phyloP scores from a whole-genome alignment of 176 grass and related monocot genomes.

The Bolboschoenus planiculmis region DNA sequence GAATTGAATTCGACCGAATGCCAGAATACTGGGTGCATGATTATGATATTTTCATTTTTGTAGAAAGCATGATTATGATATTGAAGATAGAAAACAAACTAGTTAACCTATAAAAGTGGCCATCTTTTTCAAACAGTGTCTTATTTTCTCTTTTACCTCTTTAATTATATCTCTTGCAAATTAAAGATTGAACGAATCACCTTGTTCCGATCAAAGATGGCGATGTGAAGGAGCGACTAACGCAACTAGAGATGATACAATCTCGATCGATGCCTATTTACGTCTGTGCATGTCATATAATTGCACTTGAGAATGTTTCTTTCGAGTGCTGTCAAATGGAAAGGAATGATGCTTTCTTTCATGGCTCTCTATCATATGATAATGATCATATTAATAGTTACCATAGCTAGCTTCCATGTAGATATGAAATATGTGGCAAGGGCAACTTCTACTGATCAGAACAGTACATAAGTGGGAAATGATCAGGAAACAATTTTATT shows the following conservation, averaged over 20 bases:
- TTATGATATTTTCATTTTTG: too few relatives aligned
- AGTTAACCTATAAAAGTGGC: neutral
- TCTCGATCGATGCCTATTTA: neutral
- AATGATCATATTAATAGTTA: neutral
- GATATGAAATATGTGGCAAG: neutral
- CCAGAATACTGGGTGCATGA: neutral
- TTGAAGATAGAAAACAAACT: neutral
- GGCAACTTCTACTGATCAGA: neutral
- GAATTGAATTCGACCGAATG: neutral
- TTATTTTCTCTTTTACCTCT: neutral
- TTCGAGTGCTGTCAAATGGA: neutral
- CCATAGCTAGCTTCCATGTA: neutral
- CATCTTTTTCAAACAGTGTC: neutral
- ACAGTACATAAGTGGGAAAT: neutral
- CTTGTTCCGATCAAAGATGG: neutral
- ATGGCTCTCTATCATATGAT: slow-evolving; percentile 6
- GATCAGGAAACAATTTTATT: neutral
- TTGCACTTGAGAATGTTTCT: neutral
- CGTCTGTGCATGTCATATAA: neutral
- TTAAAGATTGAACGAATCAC: neutral
- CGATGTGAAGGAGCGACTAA: slow-evolving; percentile 14
- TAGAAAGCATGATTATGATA: neutral
- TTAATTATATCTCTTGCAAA: neutral
- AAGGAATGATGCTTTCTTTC: neutral
- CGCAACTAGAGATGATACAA: neutral